These are phyloP conservation scores for Mortierella hygrophila DNA, from an alignment of 192 early-diverging fungal genomes.

Conservation along the genomic window DNA sequence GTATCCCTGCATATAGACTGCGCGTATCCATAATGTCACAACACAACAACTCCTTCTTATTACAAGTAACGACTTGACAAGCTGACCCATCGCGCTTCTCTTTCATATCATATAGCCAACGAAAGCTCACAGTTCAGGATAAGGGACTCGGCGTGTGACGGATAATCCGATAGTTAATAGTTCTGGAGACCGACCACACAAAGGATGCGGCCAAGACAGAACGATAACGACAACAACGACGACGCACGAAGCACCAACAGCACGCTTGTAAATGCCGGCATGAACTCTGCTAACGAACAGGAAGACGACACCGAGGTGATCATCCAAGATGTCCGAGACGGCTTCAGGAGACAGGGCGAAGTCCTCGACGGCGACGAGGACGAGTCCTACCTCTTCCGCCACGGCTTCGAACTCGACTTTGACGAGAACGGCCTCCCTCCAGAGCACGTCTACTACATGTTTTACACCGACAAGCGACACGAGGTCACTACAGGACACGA, in stretches of 20 bases:
- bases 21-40: neutral
- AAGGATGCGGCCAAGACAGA: conserved; percentile 41
- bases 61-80: neutral
- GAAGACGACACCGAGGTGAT: conserved; percentile 29
- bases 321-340: conserved; percentile 13
- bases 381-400: conserved; percentile 48
- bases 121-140: neutral
- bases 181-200: neutral
- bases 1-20: neutral
- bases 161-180: neutral
- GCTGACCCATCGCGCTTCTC: neutral
- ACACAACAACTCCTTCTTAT: neutral
- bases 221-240: conserved; percentile 59
- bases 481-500: conserved; percentile 56
- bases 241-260: conserved; percentile 68
- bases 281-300: conserved; percentile 51
- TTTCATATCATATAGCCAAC: neutral
- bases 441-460: conserved; percentile 59
- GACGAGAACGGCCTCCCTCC: conserved; percentile 64
- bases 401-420: conserved; percentile 65
- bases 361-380: conserved; percentile 37
- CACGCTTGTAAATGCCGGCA: conserved; percentile 65
- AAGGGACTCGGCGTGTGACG: neutral
- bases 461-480: conserved; percentile 70
- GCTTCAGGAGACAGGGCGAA: conserved; percentile 38